phyloP scores from a whole-genome alignment of 73 alveolate genomes.

The Paramecium biaurelia region DNA sequence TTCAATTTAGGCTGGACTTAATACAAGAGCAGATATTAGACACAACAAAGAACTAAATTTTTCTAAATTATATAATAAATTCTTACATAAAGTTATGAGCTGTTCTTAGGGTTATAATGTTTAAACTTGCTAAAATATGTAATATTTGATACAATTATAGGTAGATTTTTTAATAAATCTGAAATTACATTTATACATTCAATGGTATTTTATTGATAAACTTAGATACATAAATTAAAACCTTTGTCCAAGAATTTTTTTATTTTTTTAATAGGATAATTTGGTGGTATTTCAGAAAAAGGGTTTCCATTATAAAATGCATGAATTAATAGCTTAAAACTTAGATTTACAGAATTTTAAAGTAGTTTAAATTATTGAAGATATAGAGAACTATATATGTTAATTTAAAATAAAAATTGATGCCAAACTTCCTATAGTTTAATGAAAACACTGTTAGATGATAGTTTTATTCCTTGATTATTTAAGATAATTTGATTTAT shows the following conservation, averaged over 20 bases:
- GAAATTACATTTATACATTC: background rate
- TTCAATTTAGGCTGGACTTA: background rate
- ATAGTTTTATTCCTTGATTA: background rate
- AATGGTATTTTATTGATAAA: background rate
- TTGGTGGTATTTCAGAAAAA: background rate
- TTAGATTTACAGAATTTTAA: background rate
- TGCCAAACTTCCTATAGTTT: constrained; percentile 32
- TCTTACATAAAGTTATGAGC: background rate
- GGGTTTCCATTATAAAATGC: background rate
- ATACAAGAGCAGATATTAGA: constrained; percentile 9
- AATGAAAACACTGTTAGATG: background rate
- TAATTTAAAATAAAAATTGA: background rate
- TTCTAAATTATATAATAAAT: background rate
- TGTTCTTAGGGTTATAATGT: background rate
- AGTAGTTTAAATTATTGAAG: background rate
- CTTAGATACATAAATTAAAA: background rate
- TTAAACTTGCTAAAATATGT: background rate
- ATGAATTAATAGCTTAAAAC: background rate
- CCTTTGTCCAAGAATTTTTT: background rate
- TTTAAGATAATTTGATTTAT: background rate
- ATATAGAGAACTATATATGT: background rate
- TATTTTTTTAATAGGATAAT: background rate
- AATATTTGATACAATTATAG: background rate
- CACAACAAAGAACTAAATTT: background rate
- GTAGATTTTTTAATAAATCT: background rate